phyloP scores from a whole-genome alignment of 306 rosid genomes.

The Vicia sativa region DNA sequence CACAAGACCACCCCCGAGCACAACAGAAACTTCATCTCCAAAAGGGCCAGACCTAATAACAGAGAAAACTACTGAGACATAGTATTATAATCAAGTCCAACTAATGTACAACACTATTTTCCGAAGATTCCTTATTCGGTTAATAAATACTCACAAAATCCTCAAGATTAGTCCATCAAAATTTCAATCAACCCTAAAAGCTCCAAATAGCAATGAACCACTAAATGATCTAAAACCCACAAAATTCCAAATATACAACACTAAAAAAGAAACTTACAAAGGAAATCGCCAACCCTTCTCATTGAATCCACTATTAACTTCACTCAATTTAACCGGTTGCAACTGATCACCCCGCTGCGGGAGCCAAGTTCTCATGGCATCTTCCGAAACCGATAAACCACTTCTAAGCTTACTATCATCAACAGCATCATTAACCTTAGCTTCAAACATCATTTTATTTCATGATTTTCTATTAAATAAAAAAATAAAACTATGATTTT shows the following conservation, averaged over 20 bases:
- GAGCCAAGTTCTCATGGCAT: constrained; percentile 60
- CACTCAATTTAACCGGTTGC: constrained; percentile 62
- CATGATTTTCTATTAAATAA: too few species aligned
- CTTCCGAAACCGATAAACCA: constrained; percentile 57
- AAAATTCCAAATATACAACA: not conserved
- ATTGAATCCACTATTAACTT: constrained; percentile 67
- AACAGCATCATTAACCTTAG: constrained; percentile 4
- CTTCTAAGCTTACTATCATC: constrained; percentile 30
- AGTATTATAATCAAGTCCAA: not conserved
- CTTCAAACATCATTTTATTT: too few species aligned
- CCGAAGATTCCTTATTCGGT: not conserved
- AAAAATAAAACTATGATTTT: too few species aligned
- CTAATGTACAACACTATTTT: not conserved
- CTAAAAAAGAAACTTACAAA: constrained; percentile 56
- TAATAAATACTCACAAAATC: not conserved
- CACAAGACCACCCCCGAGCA: constrained; percentile 96
- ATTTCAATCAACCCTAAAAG: constrained; percentile 10
- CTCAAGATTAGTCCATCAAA: constrained; percentile 13
- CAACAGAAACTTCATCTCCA: constrained; percentile 73
- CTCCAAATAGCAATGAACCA: not conserved
- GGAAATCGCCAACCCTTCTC: constrained; percentile 63
- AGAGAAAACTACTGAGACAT: constrained; percentile 18
- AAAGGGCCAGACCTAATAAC: constrained; percentile 67
- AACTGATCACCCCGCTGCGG: constrained; percentile 46
- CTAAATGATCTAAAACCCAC: constrained; percentile 13